Conservation (phyloP, 768 basidiomycete genomes). For the Vishniacozyma victoriae region DNA sequence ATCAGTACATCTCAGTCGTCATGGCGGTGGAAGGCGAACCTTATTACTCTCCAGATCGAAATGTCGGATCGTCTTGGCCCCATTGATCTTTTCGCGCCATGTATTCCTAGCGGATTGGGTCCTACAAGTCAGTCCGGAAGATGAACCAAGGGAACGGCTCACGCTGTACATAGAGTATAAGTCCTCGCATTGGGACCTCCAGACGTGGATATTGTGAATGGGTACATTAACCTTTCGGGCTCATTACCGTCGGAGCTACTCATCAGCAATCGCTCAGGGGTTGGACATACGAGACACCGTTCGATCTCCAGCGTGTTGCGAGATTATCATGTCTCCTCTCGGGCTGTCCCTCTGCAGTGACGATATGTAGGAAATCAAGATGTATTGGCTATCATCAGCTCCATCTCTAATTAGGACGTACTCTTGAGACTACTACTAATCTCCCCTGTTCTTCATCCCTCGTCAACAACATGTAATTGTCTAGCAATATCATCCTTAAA, state of each 20-base stretch:
- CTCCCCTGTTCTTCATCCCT: slow-evolving; percentile 38
- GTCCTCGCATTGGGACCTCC: slow-evolving; percentile 13
- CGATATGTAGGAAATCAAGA: slow-evolving; percentile 31
- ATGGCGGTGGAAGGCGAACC: slow-evolving; percentile 9
- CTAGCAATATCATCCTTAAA: slow-evolving; percentile 34
- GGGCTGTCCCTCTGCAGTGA: slow-evolving; percentile 27
- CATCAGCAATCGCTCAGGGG: background rate
- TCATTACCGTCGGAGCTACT: slow-evolving; percentile 7
- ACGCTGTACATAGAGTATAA: slow-evolving; percentile 36
- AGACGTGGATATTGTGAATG: slow-evolving; percentile 31
- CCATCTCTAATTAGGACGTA: slow-evolving; percentile 6
- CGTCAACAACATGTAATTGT: slow-evolving; percentile 41
- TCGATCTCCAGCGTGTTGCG: slow-evolving; percentile 4
- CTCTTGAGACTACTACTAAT: slow-evolving; percentile 37
- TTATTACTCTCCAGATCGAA: slow-evolving; percentile 39
- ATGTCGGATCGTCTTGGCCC: slow-evolving; percentile 26
- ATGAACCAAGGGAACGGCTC: slow-evolving; percentile 1
- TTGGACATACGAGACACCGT: slow-evolving; percentile 1
- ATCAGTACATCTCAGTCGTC: background rate
- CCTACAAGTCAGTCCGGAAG: slow-evolving; percentile 2
- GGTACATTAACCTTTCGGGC: slow-evolving; percentile 37
- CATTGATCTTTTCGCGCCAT: slow-evolving; percentile 37
- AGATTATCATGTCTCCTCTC: slow-evolving; percentile 35
- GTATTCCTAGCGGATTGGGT: slow-evolving; percentile 4
- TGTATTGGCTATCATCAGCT: slow-evolving; percentile 27